Conservation (phyloP, 1,139 yeast genomes). For the Yarrowia galli region DNA sequence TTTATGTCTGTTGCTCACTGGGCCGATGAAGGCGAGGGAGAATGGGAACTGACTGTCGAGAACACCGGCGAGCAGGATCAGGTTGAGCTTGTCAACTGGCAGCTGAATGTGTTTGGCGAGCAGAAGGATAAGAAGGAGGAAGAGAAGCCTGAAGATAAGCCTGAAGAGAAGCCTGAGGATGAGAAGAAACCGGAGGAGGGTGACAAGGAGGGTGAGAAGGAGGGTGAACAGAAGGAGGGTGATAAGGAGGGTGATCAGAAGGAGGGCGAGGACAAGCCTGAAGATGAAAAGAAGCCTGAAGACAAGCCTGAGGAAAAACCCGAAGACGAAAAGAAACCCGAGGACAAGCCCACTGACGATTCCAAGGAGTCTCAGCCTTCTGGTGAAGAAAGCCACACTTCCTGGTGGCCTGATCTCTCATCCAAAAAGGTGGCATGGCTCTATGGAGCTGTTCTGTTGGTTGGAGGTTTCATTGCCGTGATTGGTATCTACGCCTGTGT, state of each 20-base stretch:
- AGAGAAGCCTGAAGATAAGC: not conserved
- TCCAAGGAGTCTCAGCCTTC: conserved; percentile 13
- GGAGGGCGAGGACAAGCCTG: too few relatives aligned
- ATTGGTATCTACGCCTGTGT: conserved; percentile 46
- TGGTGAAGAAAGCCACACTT: not conserved
- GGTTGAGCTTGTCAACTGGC: conserved; percentile 72
- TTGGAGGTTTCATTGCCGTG: conserved; percentile 48
- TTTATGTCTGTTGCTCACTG: conserved; percentile 99
- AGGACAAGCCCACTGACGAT: conserved; percentile 23
- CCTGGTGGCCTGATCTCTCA: conserved; percentile 48
- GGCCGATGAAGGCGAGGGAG: conserved; percentile 87
- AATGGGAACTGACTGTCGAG: conserved; percentile 76
- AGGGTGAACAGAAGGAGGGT: not conserved
- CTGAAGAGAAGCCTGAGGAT: conserved; percentile 12
- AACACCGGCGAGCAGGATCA: conserved; percentile 52
- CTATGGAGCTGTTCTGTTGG: conserved; percentile 49
- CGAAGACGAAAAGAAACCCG: not conserved
- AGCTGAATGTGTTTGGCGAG: conserved; percentile 82
- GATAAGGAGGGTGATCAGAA: not conserved
- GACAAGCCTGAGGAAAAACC: not conserved
- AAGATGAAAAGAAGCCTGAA: too few relatives aligned
- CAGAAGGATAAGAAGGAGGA: conserved; percentile 34
- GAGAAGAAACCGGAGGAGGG: not conserved
- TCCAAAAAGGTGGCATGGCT: conserved; percentile 49
- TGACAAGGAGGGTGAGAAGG: not conserved